Base-by-base conservation (phyloP, 495 filamentous ascomycete species). In the Hypoxylon cercidicola region DNA sequence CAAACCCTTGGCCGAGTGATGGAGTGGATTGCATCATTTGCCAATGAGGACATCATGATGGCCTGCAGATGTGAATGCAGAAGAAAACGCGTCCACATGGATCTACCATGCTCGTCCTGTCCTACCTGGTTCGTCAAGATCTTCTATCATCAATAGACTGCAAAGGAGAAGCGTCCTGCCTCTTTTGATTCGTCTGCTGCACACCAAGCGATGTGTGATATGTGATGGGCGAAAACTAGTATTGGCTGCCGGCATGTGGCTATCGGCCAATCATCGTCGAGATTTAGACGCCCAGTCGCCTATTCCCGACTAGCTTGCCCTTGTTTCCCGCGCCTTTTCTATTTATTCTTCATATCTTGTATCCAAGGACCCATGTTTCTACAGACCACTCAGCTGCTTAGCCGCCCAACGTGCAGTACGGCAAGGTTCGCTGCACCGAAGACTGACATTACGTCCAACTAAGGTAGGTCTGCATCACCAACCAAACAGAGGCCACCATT, bases 221-320 rank as follows among this genome's bases (percentile, higher is more conserved):
- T 66, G 51, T 64, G 67, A 70, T 52, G 50, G 49, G 32, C 65
- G 49, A 52, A 55, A 32, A 39, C 34, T 66, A 48, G 62, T 53
- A 73, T 73, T 73, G 71, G 68, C 55, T 63, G 46, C 47, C 35
- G 63, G 63, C 61, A 63, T 62, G 46, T 72, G 47, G 56, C 72
- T 60, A 71, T 73, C 72, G 72, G 66, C 75, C 71, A 77, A 70
- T 72, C 52, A 48, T 9, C 19, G 28, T 62, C 64, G 49, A 75
- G 72, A 77, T 74, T 74, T 81, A 80, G 77, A 79, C 78, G 79
- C 79, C 78, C 66, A 72, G 58, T 66, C 57, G 65, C 62, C 63
- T 66, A 68, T 62, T 66, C 69, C 65, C 72, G 68, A 63, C 59
- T 66, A 65, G 67, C 59, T 63, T 58, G 54, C 25, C 70, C 55